Base-by-base conservation (phyloP, 768 basidiomycete genomes). In the Collybia sordida region DNA sequence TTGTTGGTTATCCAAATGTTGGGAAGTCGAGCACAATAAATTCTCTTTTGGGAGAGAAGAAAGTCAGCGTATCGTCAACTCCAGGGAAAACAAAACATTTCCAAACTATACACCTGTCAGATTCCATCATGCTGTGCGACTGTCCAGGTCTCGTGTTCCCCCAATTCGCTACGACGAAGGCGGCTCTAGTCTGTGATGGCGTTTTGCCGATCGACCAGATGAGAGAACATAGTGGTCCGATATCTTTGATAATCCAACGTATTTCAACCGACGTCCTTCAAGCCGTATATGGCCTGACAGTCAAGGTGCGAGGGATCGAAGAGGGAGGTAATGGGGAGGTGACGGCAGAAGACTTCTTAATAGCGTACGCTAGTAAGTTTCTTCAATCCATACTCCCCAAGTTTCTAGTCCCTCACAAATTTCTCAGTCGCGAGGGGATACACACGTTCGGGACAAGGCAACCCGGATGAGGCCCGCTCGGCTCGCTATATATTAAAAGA, bases 71-170 rank as follows among this genome's bases (percentile, higher is more conserved):
- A 22, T 98, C 96, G 3, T 86, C 96, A 0, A 99, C 97, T 0
- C 97, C 97, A 0, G 97, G 97, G 54, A 91, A 98, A 72, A 99
- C 97, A 12, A 99, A 99, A 64, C 96, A 99, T 69, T 98, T 98
- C 72, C 97, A 99, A 68, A 98, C 97, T 0, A 94, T 98, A 59
- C 84, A 93, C 60, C 79, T 99, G n/a, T 94, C 93, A 9, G 82
- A 88, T 15, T 75, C 83, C 2, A 87, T 98, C 36, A 75, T 87
- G 40, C 81, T 99, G 17, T 98, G 95, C 58, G 97, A 99, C 70
- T 99, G 97, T 71, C 97, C 97, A 15, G 97, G 97, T 63, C 74
- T 98, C 28, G 97, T 99, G 31, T 98, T 98, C 63, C 97, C 97
- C 5, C 97, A 99, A 61, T 99, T 98, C 68, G 91, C 97, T 2